Evolutionary conservation across 2,329 filamentous ascomycete genomes (phyloP).

Genomic region (Monilinia fructigena): DNA sequence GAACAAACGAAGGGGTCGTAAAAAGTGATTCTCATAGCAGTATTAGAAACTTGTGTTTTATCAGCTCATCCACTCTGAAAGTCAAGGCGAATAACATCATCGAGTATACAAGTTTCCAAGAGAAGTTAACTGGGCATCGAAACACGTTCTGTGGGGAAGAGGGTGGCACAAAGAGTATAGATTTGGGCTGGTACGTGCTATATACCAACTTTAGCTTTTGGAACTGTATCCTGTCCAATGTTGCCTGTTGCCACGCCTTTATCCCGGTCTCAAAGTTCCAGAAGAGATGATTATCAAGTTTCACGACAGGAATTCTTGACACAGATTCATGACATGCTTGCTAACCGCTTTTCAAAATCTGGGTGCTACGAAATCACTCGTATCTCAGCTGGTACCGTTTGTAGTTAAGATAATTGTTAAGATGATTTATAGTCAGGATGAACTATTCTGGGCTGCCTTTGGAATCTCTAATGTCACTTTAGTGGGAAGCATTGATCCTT

Average conservation of each 20-base stretch:
- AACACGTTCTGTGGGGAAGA: slow-evolving; percentile 7
- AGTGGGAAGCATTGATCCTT: slow-evolving; percentile 6
- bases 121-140: neutral
- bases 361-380: slow-evolving; percentile 2
- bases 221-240: neutral
- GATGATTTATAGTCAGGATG: neutral
- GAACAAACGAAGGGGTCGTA: neutral
- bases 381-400: neutral
- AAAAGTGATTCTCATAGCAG: neutral
- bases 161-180: neutral
- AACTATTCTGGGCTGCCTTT: neutral
- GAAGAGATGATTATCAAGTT: neutral
- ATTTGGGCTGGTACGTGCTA: neutral
- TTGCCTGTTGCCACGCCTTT: slow-evolving; percentile 9
- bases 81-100: neutral
- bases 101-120: neutral
- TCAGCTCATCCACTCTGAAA: neutral
- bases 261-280: neutral
- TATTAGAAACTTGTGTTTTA: neutral
- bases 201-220: neutral
- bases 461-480: neutral
- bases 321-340: neutral
- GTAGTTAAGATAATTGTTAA: neutral
- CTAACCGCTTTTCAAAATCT: slow-evolving; percentile 6
- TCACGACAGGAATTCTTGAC: neutral